Base-by-base conservation (phyloP, 352 stramenopile genomes). In the Phytophthora cactorum region DNA sequence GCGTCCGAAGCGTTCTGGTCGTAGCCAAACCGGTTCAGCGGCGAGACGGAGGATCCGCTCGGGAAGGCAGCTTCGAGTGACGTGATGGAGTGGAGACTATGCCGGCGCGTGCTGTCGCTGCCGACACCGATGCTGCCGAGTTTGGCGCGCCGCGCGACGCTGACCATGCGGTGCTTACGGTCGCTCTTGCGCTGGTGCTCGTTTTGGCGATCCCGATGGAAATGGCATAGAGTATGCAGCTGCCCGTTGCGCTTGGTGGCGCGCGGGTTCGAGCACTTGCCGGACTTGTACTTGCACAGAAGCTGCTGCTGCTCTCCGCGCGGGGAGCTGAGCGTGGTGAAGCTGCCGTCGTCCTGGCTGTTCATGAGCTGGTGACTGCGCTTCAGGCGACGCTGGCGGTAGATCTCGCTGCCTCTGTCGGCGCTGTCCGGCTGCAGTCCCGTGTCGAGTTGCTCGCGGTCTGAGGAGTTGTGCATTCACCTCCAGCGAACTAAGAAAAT, bases 171-270 rank as follows among this genome's bases (percentile, higher is more conserved):
- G 62, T 94, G 88, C 76, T 96, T 96, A 50, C 88, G 88, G 67
- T 96, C 84, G 74, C 84, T 93, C 74, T 96, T 94, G 70, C 88
- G 83, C 77, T 96, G 86, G 54, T 93, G 80, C 64, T 93, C 84
- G 63, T 95, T 96, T 68, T 94, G 86, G 14, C 86, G 83, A 57
- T 90, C 74, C 59, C 88, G 82, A 57, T 96, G 88, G 68, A 95
- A 96, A 59, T 92, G 77, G 63, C 88, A 96, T 46, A 96, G 77
- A 47, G 86, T 96, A 68, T 95, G 88, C 47, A 93, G 70, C 59
- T 93, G 77, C 3, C 86, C 88, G 63, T 96, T 96, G 68, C 88
- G 84, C 75, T 96, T 96, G 53, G 84, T 89, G 36, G 86, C 88
- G 55, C 88, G 84, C 39, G 81, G 83, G 68, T 96, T 93, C 9